Evolutionary conservation across 148 eudicot genomes (phyloP).

Genomic region (Heliamphora exappendiculata): DNA sequence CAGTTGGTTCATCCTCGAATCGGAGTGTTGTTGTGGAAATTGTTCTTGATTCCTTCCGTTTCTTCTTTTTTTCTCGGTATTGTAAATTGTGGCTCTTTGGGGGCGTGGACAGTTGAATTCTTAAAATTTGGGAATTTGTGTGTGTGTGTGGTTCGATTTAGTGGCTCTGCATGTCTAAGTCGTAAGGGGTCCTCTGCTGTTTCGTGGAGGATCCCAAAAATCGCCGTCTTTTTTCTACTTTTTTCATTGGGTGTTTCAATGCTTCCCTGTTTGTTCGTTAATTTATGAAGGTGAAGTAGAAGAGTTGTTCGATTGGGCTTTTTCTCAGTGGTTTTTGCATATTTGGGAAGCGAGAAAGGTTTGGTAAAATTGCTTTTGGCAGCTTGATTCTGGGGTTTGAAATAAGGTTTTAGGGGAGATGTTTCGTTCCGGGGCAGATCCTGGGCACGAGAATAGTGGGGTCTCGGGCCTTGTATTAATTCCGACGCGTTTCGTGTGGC

Average conservation of each 20-base stretch:
- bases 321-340: constrained; percentile 14
- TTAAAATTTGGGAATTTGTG: constrained; percentile 13
- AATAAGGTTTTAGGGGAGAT: constrained; percentile 7
- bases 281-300: constrained; percentile 5
- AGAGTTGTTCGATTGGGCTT: background rate
- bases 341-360: constrained; percentile 25
- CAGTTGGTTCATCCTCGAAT: background rate
- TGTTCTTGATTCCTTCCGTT: background rate
- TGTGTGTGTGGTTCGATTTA: constrained; percentile 6
- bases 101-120: constrained; percentile 2
- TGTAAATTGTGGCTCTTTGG: background rate
- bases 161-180: constrained; percentile 19
- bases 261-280: background rate
- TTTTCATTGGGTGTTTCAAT: background rate
- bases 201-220: constrained; percentile 34
- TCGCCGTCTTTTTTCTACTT: background rate
- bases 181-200: constrained; percentile 33
- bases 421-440: constrained; percentile 23
- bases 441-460: constrained; percentile 15
- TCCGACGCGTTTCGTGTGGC: constrained; percentile 46
- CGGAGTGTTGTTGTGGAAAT: background rate
- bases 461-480: constrained; percentile 12
- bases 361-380: background rate
- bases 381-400: background rate
- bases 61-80: background rate